Evolutionary conservation across 73 alveolate genomes (phyloP).

Genomic region (Tetrahymena thermophila): DNA sequence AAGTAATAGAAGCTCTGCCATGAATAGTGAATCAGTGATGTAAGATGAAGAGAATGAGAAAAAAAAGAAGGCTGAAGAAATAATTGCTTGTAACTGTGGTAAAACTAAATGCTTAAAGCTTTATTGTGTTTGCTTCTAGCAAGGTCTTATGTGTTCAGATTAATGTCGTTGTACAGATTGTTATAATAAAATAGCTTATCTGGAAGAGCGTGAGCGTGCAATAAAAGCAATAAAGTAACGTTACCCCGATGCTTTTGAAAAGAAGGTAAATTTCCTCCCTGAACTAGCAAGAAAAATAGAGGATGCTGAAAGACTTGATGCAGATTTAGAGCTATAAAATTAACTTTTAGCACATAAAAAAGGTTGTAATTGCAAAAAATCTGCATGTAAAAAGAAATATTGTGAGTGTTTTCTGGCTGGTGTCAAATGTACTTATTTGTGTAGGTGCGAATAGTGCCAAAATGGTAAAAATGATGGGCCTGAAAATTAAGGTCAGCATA

Average conservation of each 20-base stretch:
- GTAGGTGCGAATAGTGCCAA: background rate
- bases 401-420: background rate
- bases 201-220: background rate
- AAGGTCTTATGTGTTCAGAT: background rate
- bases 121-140: background rate
- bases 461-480: background rate
- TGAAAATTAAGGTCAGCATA: background rate
- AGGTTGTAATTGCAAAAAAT: background rate
- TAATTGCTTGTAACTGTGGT: background rate
- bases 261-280: background rate
- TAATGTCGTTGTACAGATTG: background rate
- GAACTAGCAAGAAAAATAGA: background rate
- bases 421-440: background rate
- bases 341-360: background rate
- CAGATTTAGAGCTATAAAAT: background rate
- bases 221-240: background rate
- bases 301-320: background rate
- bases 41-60: background rate
- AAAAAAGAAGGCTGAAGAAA: background rate
- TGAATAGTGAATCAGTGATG: background rate
- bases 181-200: background rate
- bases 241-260: background rate
- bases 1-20: background rate
- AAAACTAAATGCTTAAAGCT: background rate
- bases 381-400: background rate